phyloP scores from a whole-genome alignment of 805 yeast species.

The Pichia rugopelliculosa region DNA sequence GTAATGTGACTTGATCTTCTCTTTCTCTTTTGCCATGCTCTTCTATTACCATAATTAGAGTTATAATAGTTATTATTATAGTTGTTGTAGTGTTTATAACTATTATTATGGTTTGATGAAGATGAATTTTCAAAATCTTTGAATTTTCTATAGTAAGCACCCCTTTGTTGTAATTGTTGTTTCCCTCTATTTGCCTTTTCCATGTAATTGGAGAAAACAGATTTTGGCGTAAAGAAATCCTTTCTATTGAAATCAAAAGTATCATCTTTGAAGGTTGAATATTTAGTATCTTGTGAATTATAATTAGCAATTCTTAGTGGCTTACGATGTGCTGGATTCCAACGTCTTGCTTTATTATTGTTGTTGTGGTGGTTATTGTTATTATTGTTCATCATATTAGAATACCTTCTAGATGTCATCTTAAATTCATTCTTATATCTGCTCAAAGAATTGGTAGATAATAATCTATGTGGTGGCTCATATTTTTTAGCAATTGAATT shows the following conservation, averaged over 20 bases:
- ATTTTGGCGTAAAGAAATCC: conserved; percentile 73
- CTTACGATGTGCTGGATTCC: conserved; percentile 19
- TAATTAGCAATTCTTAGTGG: conserved; percentile 25
- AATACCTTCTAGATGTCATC: neutral
- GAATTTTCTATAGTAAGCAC: conserved; percentile 7
- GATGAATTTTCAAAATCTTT: conserved; percentile 2
- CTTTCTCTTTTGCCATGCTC: conserved; percentile 26
- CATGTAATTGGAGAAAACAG: conserved; percentile 64
- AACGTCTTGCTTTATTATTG: conserved; percentile 14
- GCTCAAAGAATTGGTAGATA: neutral
- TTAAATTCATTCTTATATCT: neutral
- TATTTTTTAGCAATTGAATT: conserved; percentile 8
- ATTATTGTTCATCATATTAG: neutral
- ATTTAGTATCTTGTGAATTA: conserved; percentile 8
- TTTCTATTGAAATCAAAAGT: conserved; percentile 45
- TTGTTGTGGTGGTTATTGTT: neutral
- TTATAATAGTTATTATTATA: conserved; percentile 1
- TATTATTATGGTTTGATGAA: conserved; percentile 5
- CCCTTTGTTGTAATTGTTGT: conserved; percentile 10
- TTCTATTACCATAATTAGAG: conserved; percentile 17
- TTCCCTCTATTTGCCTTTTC: conserved; percentile 43
- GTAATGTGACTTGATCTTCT: conserved; percentile 18
- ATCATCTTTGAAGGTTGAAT: conserved; percentile 17
- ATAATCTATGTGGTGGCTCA: conserved; percentile 12
- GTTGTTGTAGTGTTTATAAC: conserved; percentile 6